These are phyloP conservation scores for Phytophthora citrophthora DNA, from an alignment of 352 stramenopile genomes.

Conservation along the genomic window DNA sequence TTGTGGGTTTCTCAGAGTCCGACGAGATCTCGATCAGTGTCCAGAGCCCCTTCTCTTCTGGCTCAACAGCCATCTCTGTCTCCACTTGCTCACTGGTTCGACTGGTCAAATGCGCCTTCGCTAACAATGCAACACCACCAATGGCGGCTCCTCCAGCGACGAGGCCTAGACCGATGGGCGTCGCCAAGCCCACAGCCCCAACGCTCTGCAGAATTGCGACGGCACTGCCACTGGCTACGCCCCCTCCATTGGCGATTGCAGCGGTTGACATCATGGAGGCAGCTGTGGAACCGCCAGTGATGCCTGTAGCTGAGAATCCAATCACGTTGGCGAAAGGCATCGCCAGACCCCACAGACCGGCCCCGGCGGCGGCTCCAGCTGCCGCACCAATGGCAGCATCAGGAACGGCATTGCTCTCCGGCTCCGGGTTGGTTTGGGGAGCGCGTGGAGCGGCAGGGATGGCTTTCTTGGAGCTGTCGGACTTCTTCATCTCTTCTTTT, in stretches of 20 bases:
- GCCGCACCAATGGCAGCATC: slow-evolving; percentile 23
- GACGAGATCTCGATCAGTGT: slow-evolving; percentile 18
- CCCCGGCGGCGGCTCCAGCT: slow-evolving; percentile 26
- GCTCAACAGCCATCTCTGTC: not conserved
- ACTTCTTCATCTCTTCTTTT: slow-evolving; percentile 1
- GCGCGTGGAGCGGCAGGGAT: not conserved
- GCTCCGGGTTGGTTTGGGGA: not conserved
- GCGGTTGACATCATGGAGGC: slow-evolving; percentile 64
- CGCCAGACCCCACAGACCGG: slow-evolving; percentile 30
- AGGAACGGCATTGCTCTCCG: not conserved
- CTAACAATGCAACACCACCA: slow-evolving; percentile 17
- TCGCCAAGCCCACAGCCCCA: slow-evolving; percentile 47
- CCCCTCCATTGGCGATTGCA: slow-evolving; percentile 54
- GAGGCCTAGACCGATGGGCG: slow-evolving; percentile 30
- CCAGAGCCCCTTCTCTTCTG: slow-evolving; percentile 15
- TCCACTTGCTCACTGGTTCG: not conserved
- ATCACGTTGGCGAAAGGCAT: slow-evolving; percentile 35
- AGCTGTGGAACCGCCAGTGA: slow-evolving; percentile 48
- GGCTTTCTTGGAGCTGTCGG: not conserved
- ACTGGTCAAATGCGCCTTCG: slow-evolving; percentile 1
- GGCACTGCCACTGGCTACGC: slow-evolving; percentile 42
- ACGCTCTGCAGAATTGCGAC: slow-evolving; percentile 59
- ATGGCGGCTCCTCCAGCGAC: slow-evolving; percentile 22
- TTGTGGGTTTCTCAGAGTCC: not conserved
- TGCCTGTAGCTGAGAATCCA: slow-evolving; percentile 49